phyloP scores from a whole-genome alignment of 441 rosid genomes.

The Croton laevigatus region DNA sequence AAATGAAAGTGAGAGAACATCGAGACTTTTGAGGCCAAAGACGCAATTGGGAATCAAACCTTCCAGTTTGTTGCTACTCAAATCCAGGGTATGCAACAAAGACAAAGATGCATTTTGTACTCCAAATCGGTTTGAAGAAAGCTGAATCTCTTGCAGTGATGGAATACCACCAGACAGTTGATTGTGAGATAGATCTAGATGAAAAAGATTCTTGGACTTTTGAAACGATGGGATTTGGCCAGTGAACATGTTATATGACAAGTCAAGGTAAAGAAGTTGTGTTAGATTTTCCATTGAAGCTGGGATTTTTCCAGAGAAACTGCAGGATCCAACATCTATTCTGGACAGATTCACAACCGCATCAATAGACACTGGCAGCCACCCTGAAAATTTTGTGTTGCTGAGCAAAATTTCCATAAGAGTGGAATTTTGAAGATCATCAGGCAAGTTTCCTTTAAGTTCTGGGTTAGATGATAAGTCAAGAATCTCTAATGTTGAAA shows the following conservation, averaged over 20 bases:
- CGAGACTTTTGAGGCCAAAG: constrained; percentile 22
- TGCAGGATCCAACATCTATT: constrained; percentile 9
- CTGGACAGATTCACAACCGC: constrained; percentile 22
- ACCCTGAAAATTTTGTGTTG: constrained; percentile 17
- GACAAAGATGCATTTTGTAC: constrained; percentile 15
- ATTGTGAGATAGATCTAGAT: constrained; percentile 25
- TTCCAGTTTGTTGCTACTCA: constrained; percentile 34
- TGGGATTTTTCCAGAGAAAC: constrained; percentile 31
- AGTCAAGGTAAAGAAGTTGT: constrained; percentile 24
- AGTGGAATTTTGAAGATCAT: constrained; percentile 7
- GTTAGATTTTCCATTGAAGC: constrained; percentile 20
- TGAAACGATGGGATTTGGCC: neutral
- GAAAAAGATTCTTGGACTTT: constrained; percentile 15
- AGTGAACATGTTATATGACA: constrained; percentile 19
- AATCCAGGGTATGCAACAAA: constrained; percentile 30
- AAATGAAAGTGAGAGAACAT: constrained; percentile 34
- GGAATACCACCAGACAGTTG: constrained; percentile 16
- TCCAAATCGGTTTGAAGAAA: constrained; percentile 30
- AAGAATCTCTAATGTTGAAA: constrained; percentile 24
- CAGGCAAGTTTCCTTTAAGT: constrained; percentile 16
- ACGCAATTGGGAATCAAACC: constrained; percentile 27
- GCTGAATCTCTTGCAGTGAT: constrained; percentile 26
- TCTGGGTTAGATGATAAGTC: constrained; percentile 8
- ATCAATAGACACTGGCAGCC: constrained; percentile 30
- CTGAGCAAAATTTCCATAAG: constrained; percentile 22